Conservation (phyloP, 2,329 filamentous ascomycete species). For the Thermoascus crustaceus region DNA sequence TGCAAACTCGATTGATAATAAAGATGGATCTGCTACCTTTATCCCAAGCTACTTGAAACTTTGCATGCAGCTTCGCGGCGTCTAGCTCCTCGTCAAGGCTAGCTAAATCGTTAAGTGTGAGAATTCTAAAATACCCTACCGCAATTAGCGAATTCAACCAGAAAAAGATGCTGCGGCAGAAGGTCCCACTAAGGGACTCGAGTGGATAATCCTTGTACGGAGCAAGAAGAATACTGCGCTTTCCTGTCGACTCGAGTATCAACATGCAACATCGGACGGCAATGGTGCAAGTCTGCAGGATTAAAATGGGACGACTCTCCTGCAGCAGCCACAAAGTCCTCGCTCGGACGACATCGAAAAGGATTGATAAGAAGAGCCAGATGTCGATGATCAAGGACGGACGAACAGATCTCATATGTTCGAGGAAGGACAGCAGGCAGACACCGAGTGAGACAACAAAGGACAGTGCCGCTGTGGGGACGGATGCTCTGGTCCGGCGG, state of each 20-base stretch:
- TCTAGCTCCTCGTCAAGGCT: too few species aligned
- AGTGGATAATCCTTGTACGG: too few species aligned
- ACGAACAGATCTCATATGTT: conserved; percentile 18
- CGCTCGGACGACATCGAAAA: conserved; percentile 35
- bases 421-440: conserved; percentile 18
- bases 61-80: too few species aligned
- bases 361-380: conserved; percentile 34
- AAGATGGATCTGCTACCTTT: too few species aligned
- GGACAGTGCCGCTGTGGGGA: too few species aligned
- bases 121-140: too few species aligned
- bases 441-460: too few species aligned
- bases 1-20: too few species aligned
- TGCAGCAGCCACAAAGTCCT: conserved; percentile 31
- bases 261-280: conserved; percentile 32
- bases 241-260: conserved; percentile 35
- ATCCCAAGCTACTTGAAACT: too few species aligned
- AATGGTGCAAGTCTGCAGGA: conserved; percentile 28
- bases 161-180: conserved; percentile 39
- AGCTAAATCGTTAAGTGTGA: too few species aligned
- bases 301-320: conserved; percentile 16
- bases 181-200: conserved; percentile 41
- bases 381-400: conserved; percentile 23
- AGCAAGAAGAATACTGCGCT: conserved; percentile 30
- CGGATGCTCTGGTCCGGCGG: too few species aligned
- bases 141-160: too few species aligned